A percentile compares a stretch with the other conserved stretches of the same genome.
phyloP scores from a whole-genome alignment of 2,329 filamentous ascomycete species.

The Claviceps cyperi region DNA sequence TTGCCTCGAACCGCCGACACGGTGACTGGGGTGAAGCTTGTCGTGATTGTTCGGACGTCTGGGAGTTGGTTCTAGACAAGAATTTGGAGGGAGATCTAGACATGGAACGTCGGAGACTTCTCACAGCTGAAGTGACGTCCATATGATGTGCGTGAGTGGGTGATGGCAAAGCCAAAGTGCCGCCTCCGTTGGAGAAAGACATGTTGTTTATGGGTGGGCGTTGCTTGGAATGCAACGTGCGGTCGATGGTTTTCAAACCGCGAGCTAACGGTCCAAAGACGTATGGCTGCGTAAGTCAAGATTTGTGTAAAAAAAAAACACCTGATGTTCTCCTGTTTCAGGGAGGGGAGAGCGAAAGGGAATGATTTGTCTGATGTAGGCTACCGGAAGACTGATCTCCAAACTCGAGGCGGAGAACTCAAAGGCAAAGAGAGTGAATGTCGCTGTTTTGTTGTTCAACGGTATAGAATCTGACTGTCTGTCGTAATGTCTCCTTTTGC shows the following conservation, averaged over 20 bases:
- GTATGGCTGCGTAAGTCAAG: slow-evolving; percentile 12
- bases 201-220: slow-evolving; percentile 21
- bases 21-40: slow-evolving; percentile 35
- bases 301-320: slow-evolving; percentile 2
- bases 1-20: slow-evolving; percentile 28
- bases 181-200: slow-evolving; percentile 48
- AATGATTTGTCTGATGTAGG: background rate
- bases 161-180: slow-evolving; percentile 74
- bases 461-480: background rate
- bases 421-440: background rate
- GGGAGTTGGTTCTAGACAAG: slow-evolving; percentile 36
- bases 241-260: slow-evolving; percentile 7
- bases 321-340: background rate
- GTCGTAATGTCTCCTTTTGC: background rate
- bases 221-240: slow-evolving; percentile 15
- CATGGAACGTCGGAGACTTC: slow-evolving; percentile 72
- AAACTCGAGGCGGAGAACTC: background rate
- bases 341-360: background rate
- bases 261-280: slow-evolving; percentile 11
- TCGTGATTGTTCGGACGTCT: slow-evolving; percentile 33
- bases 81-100: slow-evolving; percentile 93
- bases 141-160: slow-evolving; percentile 72
- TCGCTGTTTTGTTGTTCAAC: background rate
- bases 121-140: slow-evolving; percentile 67
- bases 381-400: background rate